Conservation (phyloP, 2,329 filamentous ascomycete species). For the Phymatotrichopsis omnivora region DNA sequence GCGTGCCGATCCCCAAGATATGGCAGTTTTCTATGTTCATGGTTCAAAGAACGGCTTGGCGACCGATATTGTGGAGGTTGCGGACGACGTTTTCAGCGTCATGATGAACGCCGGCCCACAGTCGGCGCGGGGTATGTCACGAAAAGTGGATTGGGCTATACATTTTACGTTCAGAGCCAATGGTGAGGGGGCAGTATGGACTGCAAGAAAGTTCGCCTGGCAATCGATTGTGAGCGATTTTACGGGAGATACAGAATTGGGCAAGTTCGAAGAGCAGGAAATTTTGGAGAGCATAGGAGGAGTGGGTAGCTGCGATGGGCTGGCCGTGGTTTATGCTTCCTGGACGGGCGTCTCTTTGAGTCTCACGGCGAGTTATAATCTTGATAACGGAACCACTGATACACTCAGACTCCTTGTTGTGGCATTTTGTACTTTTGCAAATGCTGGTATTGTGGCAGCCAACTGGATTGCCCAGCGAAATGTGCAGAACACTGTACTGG, state of each 20-base stretch:
- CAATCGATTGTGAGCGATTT: neutral
- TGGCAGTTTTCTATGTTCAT: slow-evolving; percentile 16
- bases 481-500: neutral
- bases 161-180: neutral
- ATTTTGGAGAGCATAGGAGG: neutral
- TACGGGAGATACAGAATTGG: neutral
- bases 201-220: slow-evolving; percentile 6
- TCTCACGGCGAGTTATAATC: slow-evolving; percentile 10
- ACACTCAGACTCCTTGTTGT: neutral
- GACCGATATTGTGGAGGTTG: neutral
- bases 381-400: slow-evolving; percentile 6
- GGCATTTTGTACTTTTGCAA: neutral
- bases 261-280: neutral
- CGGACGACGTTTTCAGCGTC: neutral
- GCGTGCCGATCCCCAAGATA: neutral
- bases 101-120: too few species aligned
- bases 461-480: slow-evolving; percentile 1
- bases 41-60: slow-evolving; percentile 2
- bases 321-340: neutral
- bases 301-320: neutral
- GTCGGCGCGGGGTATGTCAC: too few species aligned
- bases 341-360: slow-evolving; percentile 12
- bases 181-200: slow-evolving; percentile 6
- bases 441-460: slow-evolving; percentile 8
- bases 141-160: neutral